Base-by-base conservation (phyloP, 768 basidiomycete species). In the Cytidiella melzeri region DNA sequence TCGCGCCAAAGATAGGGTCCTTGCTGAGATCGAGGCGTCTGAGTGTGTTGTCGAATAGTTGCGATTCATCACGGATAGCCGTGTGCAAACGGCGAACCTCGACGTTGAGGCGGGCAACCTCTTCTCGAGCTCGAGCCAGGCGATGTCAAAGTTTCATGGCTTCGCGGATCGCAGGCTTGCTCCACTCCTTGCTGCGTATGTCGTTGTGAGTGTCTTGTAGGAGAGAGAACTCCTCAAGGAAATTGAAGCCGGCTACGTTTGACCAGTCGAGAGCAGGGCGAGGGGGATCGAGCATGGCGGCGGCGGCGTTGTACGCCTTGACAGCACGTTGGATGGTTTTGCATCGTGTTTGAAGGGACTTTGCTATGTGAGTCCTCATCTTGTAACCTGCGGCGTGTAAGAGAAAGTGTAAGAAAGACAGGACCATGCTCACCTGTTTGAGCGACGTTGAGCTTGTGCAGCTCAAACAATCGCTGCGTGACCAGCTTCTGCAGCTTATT, bases 381-480 rank as follows among this genome's bases (percentile, higher is more conserved):
- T 54, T 55, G 45, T 65, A 68, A 9, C 53, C 63, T 68, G 44
- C 3, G 20, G 24, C 21, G 45, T 2, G 2, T 12, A 27, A 12
- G 10, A 23, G 12, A 11, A 20, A 15, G 18, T 12, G 30, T 28
- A n/a, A 4, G 11, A 21, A 25, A 9, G 27, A 20, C 3, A 28
- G 23, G n/a, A 24, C 24, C 13, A 15, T 24, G 48, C 60, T 20
- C 50, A 69, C 69, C 69, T 18, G 61, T 69, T 4, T 56, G 50
- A 5, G 62, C 57, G 3, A 69, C 49, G 54, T 70, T 69, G 21
- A 68, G 45, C 52, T 67, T 67, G 24, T 66, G 65, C 1, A 72
- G 58, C 53, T 73, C 66, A 55, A 73, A 70, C 1, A 73, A 48
- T 1, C 60, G 55, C 46, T 66, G 64, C 0, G 71, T 51, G 0